Evolutionary conservation across 1,139 yeast genomes (phyloP).

Genomic region (Sporopachydermia cereana): DNA sequence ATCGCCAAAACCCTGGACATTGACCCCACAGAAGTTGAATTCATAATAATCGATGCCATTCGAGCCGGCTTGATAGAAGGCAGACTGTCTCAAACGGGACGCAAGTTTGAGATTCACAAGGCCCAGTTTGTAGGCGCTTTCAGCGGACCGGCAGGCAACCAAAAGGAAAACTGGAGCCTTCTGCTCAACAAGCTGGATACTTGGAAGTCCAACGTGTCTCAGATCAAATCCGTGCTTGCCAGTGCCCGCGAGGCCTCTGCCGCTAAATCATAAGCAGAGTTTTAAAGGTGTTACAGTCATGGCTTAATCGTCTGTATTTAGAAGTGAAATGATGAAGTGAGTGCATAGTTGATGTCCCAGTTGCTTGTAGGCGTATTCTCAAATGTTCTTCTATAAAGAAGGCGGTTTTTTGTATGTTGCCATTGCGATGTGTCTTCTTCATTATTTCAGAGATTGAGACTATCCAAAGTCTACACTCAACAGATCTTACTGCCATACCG

Average conservation of each 20-base stretch:
- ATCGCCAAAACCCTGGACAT: conserved; percentile 25
- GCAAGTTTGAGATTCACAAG: conserved; percentile 27
- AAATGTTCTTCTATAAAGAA: no score
- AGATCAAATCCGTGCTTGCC: conserved; percentile 23
- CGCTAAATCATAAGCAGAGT: no score
- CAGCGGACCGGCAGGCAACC: conserved; percentile 14
- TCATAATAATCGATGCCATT: conserved; percentile 31
- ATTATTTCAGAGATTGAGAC: no score
- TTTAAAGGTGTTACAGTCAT: no score
- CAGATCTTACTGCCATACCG: no score
- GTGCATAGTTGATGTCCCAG: no score
- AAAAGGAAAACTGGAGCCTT: conserved; percentile 26
- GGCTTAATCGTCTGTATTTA: no score
- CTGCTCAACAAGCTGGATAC: conserved; percentile 23
- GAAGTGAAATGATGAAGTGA: no score
- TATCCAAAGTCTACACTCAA: no score
- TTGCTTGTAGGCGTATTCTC: no score
- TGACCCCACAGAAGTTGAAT: conserved; percentile 23
- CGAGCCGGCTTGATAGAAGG: conserved; percentile 33
- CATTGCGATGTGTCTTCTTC: no score
- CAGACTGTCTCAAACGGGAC: conserved; percentile 29
- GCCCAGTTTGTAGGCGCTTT: conserved; percentile 27
- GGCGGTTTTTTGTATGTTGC: no score
- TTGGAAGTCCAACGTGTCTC: conserved; percentile 27
- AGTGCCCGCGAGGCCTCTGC: conserved; percentile 17